Evolutionary conservation across 495 filamentous ascomycete genomes (phyloP), one percentile per base, ranked within the genome.

Genomic region (Hyaloscypha finlandica): DNA sequence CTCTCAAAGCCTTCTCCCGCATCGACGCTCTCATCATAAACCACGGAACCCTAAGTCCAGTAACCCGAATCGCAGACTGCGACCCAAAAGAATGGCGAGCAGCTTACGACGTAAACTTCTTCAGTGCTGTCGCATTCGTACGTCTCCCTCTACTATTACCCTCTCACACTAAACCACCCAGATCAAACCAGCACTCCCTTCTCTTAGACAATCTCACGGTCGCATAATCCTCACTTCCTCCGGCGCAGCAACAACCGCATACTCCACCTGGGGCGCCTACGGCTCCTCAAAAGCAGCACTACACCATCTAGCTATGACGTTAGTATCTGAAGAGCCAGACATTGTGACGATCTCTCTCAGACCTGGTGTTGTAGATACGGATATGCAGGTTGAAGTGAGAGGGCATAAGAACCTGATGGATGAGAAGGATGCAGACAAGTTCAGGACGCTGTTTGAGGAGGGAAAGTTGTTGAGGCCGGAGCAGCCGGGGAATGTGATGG

Each of bases 321-420:
- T 98, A 29, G 89, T 86, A 1, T 82, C 81, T 9, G 95, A 99
- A 70, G 95, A 97, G 76, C 87, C 91, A 8, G 83, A 89, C 19
- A 85, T 97, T 61, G 90, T 84, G 3, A 84, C 84, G 8, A 74
- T 99, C 3, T 71, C 83, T 2, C 80, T 99, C 55, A 85, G 90
- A 52, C 95, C 95, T 0, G 95, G 95, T 6, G 89, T 92, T 65
- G 88, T 95, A 31, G 91, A 97, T 74, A 99, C 95, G 2, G 91
- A 92, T 51, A 99, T 99, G 95, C 95, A 97, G 76, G 84, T 85
- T 56, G 86, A 89, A 56, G 82, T 99, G 39, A 82, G 95, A 63
- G 89, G 94, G 51, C 91, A 94, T 71, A 75, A 77, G 35, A 75
- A 75, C 0, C 81, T 77, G 22, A 90, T 98, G 89, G 81, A 88